phyloP scores from a whole-genome alignment of 768 basidiomycete genomes.

The Boletus rufocinnamomeus region DNA sequence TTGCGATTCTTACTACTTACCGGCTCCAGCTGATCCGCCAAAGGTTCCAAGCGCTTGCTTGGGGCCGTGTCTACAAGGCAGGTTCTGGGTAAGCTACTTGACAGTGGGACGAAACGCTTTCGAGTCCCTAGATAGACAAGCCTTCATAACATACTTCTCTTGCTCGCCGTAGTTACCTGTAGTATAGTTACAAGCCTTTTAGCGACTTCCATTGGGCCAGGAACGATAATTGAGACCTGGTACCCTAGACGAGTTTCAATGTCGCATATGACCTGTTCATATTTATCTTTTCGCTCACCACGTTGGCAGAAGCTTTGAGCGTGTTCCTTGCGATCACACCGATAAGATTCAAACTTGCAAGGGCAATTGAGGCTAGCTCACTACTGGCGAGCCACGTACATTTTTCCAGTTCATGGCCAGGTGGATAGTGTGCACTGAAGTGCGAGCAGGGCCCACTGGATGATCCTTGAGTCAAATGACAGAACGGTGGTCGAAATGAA shows the following conservation, averaged over 20 bases:
- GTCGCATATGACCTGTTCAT: neutral
- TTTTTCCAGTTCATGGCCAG: neutral
- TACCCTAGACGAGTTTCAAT: neutral
- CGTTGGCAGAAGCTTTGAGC: neutral
- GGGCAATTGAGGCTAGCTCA: neutral
- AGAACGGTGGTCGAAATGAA: neutral
- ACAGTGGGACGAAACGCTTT: neutral
- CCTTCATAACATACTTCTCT: neutral
- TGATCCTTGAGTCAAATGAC: too few species aligned
- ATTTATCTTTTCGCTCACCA: neutral
- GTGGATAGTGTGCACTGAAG: too few species aligned
- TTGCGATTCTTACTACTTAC: neutral
- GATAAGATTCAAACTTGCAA: neutral
- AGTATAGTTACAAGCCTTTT: neutral
- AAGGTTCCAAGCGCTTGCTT: conserved; percentile 52
- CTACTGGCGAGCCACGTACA: neutral
- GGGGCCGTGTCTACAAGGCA: conserved; percentile 58
- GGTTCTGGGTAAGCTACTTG: conserved; percentile 31
- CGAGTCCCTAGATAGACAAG: neutral
- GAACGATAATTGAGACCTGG: neutral
- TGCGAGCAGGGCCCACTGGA: neutral
- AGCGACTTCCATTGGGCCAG: neutral
- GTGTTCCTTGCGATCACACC: neutral
- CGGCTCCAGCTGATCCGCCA: neutral
- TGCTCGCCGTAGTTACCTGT: neutral